Conservation (phyloP, 2,329 filamentous ascomycete genomes). For the Cladosporium colombiae region DNA sequence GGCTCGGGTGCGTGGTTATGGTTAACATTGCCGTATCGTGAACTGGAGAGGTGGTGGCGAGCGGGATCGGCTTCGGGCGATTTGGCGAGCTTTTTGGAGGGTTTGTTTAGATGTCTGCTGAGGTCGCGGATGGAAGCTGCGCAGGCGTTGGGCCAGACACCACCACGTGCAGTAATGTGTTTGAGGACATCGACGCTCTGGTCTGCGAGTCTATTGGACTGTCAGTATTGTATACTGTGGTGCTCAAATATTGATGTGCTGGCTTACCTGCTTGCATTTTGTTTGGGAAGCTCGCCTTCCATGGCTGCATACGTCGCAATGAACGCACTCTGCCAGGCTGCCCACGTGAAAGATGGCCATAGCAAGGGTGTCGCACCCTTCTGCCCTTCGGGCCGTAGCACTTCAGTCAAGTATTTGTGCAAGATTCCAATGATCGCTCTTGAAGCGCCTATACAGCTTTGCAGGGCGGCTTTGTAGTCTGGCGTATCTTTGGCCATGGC, state of each 20-base stretch:
- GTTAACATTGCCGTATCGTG: background rate
- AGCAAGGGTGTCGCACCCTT: slow-evolving; percentile 34
- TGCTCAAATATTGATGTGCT: background rate
- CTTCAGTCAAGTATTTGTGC: slow-evolving; percentile 36
- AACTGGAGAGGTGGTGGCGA: background rate
- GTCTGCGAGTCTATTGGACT: slow-evolving; percentile 18
- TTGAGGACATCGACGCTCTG: slow-evolving; percentile 22
- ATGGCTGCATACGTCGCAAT: slow-evolving; percentile 54
- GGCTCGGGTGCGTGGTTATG: background rate
- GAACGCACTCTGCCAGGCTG: slow-evolving; percentile 56
- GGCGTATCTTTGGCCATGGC: slow-evolving; percentile 47
- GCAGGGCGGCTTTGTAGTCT: slow-evolving; percentile 51
- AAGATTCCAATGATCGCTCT: slow-evolving; percentile 45
- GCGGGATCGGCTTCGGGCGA: background rate
- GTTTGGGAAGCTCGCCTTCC: slow-evolving; percentile 45
- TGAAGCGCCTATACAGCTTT: slow-evolving; percentile 55
- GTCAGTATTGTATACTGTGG: background rate
- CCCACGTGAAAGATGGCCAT: slow-evolving; percentile 57
- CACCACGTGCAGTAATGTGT: slow-evolving; percentile 21
- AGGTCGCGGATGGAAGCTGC: slow-evolving; percentile 24
- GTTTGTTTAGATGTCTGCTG: slow-evolving; percentile 17
- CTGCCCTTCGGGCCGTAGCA: background rate
- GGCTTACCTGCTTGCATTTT: slow-evolving; percentile 44
- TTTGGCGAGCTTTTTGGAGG: background rate
- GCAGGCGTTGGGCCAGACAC: slow-evolving; percentile 24